These are phyloP conservation scores for Amphirosellinia nigrospora DNA, from an alignment of 495 filamentous ascomycete genomes.

Conservation along the genomic window DNA sequence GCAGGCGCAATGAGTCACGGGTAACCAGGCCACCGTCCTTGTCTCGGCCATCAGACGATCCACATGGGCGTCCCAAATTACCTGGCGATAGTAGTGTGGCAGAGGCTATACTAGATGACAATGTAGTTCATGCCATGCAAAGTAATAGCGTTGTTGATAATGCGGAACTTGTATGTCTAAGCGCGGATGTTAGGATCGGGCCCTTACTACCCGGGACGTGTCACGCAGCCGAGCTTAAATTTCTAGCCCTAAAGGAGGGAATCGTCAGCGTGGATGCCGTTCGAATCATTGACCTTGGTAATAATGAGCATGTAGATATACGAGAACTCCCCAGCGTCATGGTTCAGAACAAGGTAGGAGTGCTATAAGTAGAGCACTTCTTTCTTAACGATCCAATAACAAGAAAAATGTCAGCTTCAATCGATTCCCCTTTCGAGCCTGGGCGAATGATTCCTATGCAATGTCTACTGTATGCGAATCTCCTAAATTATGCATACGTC, in stretches of 20 bases:
- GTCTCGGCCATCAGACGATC: constrained; percentile 32
- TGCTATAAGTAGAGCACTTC: background rate
- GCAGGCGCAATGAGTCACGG: constrained; percentile 71
- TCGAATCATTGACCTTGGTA: constrained; percentile 79
- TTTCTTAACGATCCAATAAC: background rate
- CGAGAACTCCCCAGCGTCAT: constrained; percentile 78
- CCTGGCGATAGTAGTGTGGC: constrained; percentile 56
- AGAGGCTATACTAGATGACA: constrained; percentile 84
- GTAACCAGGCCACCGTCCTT: constrained; percentile 61
- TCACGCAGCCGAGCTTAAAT: constrained; percentile 77
- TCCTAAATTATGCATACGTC: background rate
- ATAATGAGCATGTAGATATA: constrained; percentile 82
- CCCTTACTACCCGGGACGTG: constrained; percentile 79
- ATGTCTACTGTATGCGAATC: background rate
- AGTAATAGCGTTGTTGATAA: constrained; percentile 72
- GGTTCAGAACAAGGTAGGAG: constrained; percentile 46
- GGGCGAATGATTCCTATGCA: background rate
- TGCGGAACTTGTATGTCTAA: constrained; percentile 79
- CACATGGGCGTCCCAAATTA: constrained; percentile 25
- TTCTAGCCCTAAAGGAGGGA: constrained; percentile 77
- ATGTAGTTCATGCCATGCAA: constrained; percentile 82
- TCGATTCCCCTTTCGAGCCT: background rate
- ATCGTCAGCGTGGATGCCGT: constrained; percentile 80
- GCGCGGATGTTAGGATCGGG: constrained; percentile 82
- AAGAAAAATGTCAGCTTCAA: background rate